Evolutionary conservation across 768 basidiomycete genomes (phyloP).

Genomic region (Lactarius deliciosus): DNA sequence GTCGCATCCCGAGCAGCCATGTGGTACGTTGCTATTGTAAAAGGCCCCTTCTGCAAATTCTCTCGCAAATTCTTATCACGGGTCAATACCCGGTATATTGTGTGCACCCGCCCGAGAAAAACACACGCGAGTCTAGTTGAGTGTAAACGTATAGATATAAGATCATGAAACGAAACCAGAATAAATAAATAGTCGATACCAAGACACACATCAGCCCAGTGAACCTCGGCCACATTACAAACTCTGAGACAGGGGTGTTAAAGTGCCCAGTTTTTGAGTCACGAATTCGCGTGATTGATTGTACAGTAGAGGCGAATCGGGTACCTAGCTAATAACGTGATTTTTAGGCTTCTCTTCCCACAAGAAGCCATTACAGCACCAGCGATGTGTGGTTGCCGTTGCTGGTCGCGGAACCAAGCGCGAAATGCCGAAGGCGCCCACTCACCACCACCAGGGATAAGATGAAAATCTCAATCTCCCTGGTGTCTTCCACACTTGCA

Average conservation of each 20-base stretch:
- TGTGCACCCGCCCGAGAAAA: neutral
- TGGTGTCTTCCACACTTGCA: neutral
- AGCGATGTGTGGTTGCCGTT: neutral
- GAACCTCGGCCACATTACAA: too few relatives aligned
- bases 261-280: neutral
- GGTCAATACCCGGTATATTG: neutral
- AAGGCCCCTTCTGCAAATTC: neutral
- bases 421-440: too few relatives aligned
- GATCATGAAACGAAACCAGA: too few relatives aligned
- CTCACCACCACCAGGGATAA: too few relatives aligned
- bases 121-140: neutral
- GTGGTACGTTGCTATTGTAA: neutral
- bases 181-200: too few relatives aligned
- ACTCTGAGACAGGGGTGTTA: too few relatives aligned
- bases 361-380: neutral
- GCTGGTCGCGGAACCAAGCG: too few relatives aligned
- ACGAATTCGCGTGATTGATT: too few relatives aligned
- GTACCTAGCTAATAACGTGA: neutral
- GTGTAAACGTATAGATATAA: too few relatives aligned
- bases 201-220: too few relatives aligned
- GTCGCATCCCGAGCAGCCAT: neutral
- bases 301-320: neutral
- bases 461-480: too few relatives aligned
- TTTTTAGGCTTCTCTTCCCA: neutral
- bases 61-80: neutral